phyloP scores from a whole-genome alignment of 108 stramenopile species.

The Halocafeteria seosinensis region DNA sequence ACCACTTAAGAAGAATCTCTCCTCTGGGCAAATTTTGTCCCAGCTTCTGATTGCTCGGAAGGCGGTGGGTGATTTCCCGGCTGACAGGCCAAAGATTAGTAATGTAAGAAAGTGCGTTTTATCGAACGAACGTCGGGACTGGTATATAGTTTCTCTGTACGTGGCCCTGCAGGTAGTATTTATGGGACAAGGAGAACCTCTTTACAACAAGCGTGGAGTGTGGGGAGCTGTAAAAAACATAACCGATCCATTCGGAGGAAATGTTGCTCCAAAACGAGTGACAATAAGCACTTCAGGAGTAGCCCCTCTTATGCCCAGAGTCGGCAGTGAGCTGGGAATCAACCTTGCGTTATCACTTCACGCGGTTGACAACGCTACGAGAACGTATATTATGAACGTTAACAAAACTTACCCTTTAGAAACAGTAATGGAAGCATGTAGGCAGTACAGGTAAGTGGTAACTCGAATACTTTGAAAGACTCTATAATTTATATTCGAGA shows the following conservation, averaged over 20 bases:
- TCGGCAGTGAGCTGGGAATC: conserved; percentile 72
- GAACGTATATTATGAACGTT: conserved; percentile 75
- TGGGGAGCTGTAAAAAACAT: conserved; percentile 47
- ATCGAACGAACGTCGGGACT: too few relatives aligned
- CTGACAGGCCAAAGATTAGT: conserved; percentile 14
- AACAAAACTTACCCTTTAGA: conserved; percentile 69
- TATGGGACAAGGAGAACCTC: conserved; percentile 94
- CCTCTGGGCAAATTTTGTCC: conserved; percentile 51
- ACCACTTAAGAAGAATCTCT: conserved; percentile 46
- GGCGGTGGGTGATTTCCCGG: background rate
- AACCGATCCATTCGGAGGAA: background rate
- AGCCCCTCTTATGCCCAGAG: conserved; percentile 62
- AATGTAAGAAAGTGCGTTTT: too few relatives aligned
- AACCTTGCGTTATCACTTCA: conserved; percentile 81
- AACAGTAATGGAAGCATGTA: conserved; percentile 71
- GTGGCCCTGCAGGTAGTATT: conserved; percentile 95
- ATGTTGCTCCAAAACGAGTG: conserved; percentile 60
- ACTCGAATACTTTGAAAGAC: too few relatives aligned
- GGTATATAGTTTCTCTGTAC: too few relatives aligned
- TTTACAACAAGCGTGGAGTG: conserved; percentile 78
- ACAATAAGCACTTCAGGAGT: conserved; percentile 95
- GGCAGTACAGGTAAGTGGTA: conserved; percentile 41
- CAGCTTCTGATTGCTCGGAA: conserved; percentile 19
- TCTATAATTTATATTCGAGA: too few relatives aligned
- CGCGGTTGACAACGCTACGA: conserved; percentile 78